phyloP scores from a whole-genome alignment of 1,139 yeast genomes.

The Lodderomyces metapsilosis region DNA sequence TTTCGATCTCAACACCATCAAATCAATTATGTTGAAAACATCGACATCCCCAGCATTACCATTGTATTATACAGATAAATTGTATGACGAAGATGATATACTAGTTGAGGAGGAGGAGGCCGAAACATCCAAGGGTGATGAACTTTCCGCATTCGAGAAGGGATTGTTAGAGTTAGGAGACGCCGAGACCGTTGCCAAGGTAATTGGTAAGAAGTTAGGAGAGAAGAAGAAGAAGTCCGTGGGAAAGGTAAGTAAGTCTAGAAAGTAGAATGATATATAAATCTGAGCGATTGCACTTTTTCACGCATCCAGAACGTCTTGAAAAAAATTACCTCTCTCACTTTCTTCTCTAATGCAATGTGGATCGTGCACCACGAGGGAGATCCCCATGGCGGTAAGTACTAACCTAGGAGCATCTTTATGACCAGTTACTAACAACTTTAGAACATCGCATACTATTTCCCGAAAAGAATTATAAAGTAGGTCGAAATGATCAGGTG shows the following conservation, averaged over 20 bases:
- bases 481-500: slow-evolving; percentile 32
- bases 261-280: too few relatives aligned
- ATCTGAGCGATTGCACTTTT: too few relatives aligned
- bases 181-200: slow-evolving; percentile 58
- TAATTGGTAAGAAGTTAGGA: slow-evolving; percentile 41
- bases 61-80: slow-evolving; percentile 63
- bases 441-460: slow-evolving; percentile 9
- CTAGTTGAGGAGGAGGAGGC: slow-evolving; percentile 24
- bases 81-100: slow-evolving; percentile 43
- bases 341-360: slow-evolving; percentile 11
- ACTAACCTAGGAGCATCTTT: not conserved
- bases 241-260: slow-evolving; percentile 16
- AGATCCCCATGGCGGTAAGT: slow-evolving; percentile 16
- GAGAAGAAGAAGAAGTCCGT: slow-evolving; percentile 11
- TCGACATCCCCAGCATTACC: slow-evolving; percentile 81
- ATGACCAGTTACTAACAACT: slow-evolving; percentile 6
- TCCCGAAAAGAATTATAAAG: slow-evolving; percentile 20
- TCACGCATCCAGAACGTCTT: not conserved
- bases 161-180: slow-evolving; percentile 80
- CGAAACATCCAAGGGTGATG: slow-evolving; percentile 26
- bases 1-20: slow-evolving; percentile 45
- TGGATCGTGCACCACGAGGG: slow-evolving; percentile 15
- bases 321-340: not conserved
- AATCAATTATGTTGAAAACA: slow-evolving; percentile 69
- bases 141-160: slow-evolving; percentile 63